These are phyloP conservation scores for Alternaria rosae DNA, from an alignment of 2,329 filamentous ascomycete genomes.

Conservation along the genomic window DNA sequence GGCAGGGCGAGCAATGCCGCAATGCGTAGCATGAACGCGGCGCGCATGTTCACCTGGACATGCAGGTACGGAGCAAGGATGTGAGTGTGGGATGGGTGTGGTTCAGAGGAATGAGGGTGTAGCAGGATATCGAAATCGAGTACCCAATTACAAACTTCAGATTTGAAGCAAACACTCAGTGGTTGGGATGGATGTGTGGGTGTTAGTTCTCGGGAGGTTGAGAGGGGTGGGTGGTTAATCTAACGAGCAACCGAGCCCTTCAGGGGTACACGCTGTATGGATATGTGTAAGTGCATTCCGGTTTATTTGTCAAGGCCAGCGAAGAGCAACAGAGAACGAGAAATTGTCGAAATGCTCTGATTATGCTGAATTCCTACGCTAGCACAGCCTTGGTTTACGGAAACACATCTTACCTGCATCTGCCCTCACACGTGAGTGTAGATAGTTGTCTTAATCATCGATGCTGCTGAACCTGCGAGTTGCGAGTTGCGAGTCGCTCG, in stretches of 20 bases:
- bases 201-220: not conserved
- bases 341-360: not conserved
- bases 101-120: conserved; percentile 3
- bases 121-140: conserved; percentile 18
- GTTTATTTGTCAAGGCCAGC: not conserved
- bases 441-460: fast-evolving
- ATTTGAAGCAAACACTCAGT: not conserved
- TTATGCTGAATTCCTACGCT: not conserved
- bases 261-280: not conserved
- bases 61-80: not conserved
- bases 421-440: not conserved
- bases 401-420: not conserved
- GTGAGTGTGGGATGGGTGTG: not conserved
- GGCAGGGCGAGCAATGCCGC: not conserved
- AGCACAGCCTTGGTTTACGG: not conserved
- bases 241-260: not conserved
- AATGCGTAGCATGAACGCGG: not conserved
- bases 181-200: not conserved
- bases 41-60: not conserved
- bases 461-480: not conserved
- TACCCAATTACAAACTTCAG: not conserved
- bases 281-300: not conserved
- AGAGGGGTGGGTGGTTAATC: not conserved
- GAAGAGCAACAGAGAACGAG: not conserved
- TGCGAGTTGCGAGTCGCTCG: not conserved